Base-by-base conservation (phyloP, 371 early-diverging fungal species). In the Rhizopus delemar region DNA sequence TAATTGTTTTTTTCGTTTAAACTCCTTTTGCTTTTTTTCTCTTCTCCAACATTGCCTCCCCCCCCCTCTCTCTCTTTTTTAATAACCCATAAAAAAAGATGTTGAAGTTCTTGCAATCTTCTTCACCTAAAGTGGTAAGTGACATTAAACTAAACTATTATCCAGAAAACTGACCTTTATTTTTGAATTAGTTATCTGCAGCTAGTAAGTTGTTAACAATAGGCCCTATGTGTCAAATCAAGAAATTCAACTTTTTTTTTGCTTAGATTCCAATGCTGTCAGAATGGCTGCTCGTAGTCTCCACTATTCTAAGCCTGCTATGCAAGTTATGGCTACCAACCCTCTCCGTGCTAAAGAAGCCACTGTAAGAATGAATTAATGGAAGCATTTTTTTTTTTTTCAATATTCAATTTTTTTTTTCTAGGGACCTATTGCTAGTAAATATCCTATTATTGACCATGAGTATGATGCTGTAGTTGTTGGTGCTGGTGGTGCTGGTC, bases 401-500 rank as follows among this genome's bases (percentile, higher is more conserved):
- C 22, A 22, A 22, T 22, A 22, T 22, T 22, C 22, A 22, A 22
- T 22, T 22, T 22, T 22, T 22, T 22, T 43, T 12, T 31, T 52
- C 39, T 52, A 86, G 86, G 83, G 78, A 39, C 45, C 82, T 48
- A 82, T 86, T 77, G 76, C 84, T 28, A 79, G 80, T 70, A 84
- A 90, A 65, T 98, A 98, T 83, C 90, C 95, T 61, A 84, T 97
- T 69, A 93, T 97, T 62, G 99, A 98, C 74, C 99, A 97, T 76
- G 90, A 92, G 61, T 98, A 92, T 69, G 99, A 98, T 78, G 98
- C 97, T 39, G 83, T 98, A 41, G 99, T 98, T 53, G 91, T 98
- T 56, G 99, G 99, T 73, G 99, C 98, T 60, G 99, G 99, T 71
- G 99, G 98, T 73, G 96, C 99, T 59, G 98, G 98, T 80, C 91